Evolutionary conservation across 2,329 filamentous ascomycete species (phyloP), one percentile per base, ranked within the genome.

Genomic region (Biscogniauxia marginata): DNA sequence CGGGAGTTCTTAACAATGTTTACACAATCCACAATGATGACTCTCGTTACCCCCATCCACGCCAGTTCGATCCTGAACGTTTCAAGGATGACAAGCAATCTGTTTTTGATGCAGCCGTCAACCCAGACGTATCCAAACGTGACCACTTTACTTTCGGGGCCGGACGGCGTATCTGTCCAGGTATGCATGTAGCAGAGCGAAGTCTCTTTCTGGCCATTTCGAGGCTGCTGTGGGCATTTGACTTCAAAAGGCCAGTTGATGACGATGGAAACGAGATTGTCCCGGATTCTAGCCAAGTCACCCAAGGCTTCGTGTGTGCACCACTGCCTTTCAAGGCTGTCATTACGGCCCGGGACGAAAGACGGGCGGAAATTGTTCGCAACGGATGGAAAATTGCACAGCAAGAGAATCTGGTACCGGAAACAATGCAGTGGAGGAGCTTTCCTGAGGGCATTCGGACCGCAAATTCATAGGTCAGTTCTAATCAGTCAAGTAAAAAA

Each of bases 101-200:
- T 4, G 56, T 48, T 54, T 71, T 65, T 34, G 69, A 71, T 39
- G 62, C 70, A 2, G 65, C 65, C 52, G 64, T 63, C 53, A 62
- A 75, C 18, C 57, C 73, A 0, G 74, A 78, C 52, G 67, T 70
- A 0, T 67, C 70, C 1, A 73, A 80, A 63, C 73, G 80, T 13
- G 81, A 84, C 49, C 76, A 79, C 7, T 84, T 81, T 65, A 76
- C 74, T 0, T 86, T 83, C 53, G 83, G 83, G 19, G 79, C 78
- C 7, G 83, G 83, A 1, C 73, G 83, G 5, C 74, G 84, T 21
- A 75, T 84, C 45, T 86, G 83, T 63, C 81, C 77, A 0, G 84
- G 84, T 0, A 80, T 82, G 24, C 79, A 84, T 52, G 72, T 86
- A 2, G 80, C 80, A 0, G 77, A 80, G 54, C 75, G 76, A 5